phyloP scores from a whole-genome alignment of 306 rosid genomes.

The Dalbergia cultrata region DNA sequence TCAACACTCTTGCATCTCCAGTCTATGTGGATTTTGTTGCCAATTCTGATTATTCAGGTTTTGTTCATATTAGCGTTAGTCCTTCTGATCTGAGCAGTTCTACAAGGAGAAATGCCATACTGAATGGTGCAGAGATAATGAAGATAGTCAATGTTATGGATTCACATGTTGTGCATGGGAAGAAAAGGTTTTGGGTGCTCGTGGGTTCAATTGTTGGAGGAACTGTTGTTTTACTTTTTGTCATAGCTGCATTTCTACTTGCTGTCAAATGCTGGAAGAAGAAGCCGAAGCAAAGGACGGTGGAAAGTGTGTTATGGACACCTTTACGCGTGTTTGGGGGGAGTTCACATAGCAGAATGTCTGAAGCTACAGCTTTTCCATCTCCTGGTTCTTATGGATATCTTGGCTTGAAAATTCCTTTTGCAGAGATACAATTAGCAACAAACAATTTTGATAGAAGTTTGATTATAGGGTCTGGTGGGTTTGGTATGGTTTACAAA shows the following conservation, averaged over 20 bases:
- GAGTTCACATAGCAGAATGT: slow-evolving; percentile 79
- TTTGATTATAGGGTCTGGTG: slow-evolving; percentile 83
- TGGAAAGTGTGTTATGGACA: slow-evolving; percentile 82
- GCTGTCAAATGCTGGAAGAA: slow-evolving; percentile 60
- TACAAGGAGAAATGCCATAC: slow-evolving; percentile 66
- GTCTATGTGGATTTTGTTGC: slow-evolving; percentile 75
- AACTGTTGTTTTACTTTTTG: slow-evolving; percentile 58
- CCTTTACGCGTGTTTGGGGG: slow-evolving; percentile 75
- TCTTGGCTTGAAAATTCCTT: slow-evolving; percentile 71
- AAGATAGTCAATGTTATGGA: slow-evolving; percentile 56
- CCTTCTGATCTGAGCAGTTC: slow-evolving; percentile 80
- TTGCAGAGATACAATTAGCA: slow-evolving; percentile 72
- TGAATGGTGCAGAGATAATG: slow-evolving; percentile 97
- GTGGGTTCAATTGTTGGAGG: slow-evolving; percentile 77
- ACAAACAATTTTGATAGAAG: slow-evolving; percentile 78
- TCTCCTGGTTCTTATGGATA: slow-evolving; percentile 76
- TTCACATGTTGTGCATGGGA: slow-evolving; percentile 19
- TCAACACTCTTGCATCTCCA: slow-evolving; percentile 72
- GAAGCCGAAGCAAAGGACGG: slow-evolving; percentile 58
- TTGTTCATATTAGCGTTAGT: slow-evolving; percentile 70
- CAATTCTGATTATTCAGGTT: slow-evolving; percentile 67
- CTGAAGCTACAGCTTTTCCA: slow-evolving; percentile 64
- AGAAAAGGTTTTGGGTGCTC: slow-evolving; percentile 60
- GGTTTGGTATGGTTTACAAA: slow-evolving; percentile 86
- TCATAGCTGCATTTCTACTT: slow-evolving; percentile 53